Evolutionary conservation across 192 early-diverging fungal genomes (phyloP), one percentile per base, ranked within the genome.

Genomic region (Umbelopsis sp.): DNA sequence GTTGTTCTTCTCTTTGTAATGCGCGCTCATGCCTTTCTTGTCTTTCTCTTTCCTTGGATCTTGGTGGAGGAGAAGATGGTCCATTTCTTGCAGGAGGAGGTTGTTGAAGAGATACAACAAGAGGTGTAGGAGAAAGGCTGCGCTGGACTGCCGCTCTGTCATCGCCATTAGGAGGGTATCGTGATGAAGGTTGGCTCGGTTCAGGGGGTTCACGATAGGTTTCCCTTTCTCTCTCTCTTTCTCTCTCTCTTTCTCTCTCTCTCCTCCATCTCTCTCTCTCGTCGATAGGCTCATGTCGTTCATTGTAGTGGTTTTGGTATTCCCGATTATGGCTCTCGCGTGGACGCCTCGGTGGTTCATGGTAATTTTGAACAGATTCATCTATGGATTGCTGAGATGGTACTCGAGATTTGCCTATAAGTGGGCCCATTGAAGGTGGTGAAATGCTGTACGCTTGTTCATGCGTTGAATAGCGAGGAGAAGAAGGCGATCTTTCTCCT

Each of bases 1-100:
- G 44, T 20, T 73, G 71, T 20, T 67, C 22, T 29, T 73, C 69
- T 51, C 26, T 45, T 50, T 74, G 69, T 68, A 69, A 62, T 31
- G 52, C 69, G 21, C 71, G 45, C 3, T 44, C 68, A 21, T 72
- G 59, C 69, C 70, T 36, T 69, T 62, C 32, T 62, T 69, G 31
- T 54, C 45, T 66, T 45, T 70, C 20, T 70, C 41, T 68, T 22
- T 67, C 66, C 41, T 67, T 67, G 0, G 66, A 17, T 26, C 24
- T 67, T 1, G 38, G 4, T 3, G 66, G 66, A 25, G 66, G 66
- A 25, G 66, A 43, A 11, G 66, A n/a, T 45, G 66, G 66, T 14
- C 41, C 41, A 25, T 43, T 44, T 62, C 56, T 62, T 2, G 47
- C 47, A 21, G 14, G 16, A 1, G 56, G 56, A n/a, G 31, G 29